Evolutionary conservation across 768 basidiomycete genomes (phyloP).

Genomic region (Russula earlei): DNA sequence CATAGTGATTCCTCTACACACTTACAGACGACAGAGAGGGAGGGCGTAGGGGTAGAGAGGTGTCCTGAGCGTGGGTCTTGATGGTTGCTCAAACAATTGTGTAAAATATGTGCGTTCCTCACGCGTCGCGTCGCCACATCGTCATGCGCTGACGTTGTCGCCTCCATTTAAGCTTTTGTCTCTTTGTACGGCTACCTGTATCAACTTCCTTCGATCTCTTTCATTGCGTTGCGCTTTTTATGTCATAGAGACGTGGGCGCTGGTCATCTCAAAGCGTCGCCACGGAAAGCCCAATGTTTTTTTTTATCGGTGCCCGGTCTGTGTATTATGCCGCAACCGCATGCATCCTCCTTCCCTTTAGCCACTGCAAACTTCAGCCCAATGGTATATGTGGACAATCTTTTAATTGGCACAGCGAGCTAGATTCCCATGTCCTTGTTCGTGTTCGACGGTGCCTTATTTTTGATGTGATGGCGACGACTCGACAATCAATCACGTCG

Average conservation of each 20-base stretch:
- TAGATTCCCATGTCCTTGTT: too few relatives aligned
- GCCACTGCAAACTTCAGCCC: background rate
- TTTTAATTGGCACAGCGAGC: background rate
- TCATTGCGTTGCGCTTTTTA: constrained; percentile 6
- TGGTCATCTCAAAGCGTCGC: background rate
- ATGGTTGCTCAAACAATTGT: background rate
- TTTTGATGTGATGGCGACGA: too few relatives aligned
- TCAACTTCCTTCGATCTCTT: constrained; percentile 1
- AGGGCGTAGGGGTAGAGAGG: constrained; percentile 3
- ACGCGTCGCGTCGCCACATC: background rate
- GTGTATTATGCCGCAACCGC: constrained; percentile 8
- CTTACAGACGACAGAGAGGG: background rate
- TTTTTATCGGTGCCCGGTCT: background rate
- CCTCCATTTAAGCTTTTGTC: constrained; percentile 2
- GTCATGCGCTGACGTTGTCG: background rate
- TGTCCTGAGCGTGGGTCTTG: background rate
- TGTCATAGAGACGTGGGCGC: background rate
- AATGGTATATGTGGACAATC: constrained; percentile 1
- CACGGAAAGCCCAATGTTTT: background rate
- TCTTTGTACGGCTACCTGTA: constrained; percentile 16
- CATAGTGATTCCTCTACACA: background rate
- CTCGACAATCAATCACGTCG: too few relatives aligned
- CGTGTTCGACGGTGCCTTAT: too few relatives aligned
- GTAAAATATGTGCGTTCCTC: constrained; percentile 14
- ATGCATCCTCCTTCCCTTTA: background rate